Evolutionary conservation across 345 rosid species (phyloP), one percentile per base, ranked within the genome.

Genomic region (Triadica sebifera): DNA sequence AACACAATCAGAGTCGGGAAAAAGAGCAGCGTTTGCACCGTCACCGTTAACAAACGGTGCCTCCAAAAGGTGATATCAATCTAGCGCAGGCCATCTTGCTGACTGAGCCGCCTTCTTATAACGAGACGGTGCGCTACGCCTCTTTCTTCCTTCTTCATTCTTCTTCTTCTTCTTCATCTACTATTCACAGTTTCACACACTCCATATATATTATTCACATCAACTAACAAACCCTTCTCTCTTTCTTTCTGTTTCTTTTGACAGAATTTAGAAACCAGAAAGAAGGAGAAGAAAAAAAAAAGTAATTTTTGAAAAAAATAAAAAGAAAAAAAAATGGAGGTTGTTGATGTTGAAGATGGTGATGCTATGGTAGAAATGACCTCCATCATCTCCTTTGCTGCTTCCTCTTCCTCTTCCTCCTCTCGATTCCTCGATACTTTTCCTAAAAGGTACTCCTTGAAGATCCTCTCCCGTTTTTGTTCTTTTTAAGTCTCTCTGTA

Each of bases 401-500:
- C 50, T 58, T 10, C 55, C 20, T 49, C 17, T 6, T 62, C 82
- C 57, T 84, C 5, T 41, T 41, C 45, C 45, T 41, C 80, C 38
- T 66, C 84, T 77, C 73, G 78, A 57, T 84, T 82, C 78, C 82
- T 84, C 59, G 81, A 77, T 74, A 77, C 82, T 81, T 81, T 76
- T 76, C 82, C 88, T 71, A 75, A 78, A 87, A 84, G 88, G 89
- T 89, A 87, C 64, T 73, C 79, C 79, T 79, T n/a, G n/a, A n/a
- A n/a, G n/a, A n/a, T n/a, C n/a, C n/a, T n/a, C n/a, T n/a, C n/a
- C n/a, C n/a, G n/a, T n/a, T n/a, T n/a, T n/a, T n/a, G n/a, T n/a
- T n/a, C n/a, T n/a, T n/a, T n/a, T n/a, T n/a, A n/a, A n/a, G n/a
- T 81, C 61, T 80, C 77, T 74, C 77, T 61, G 74, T 80, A 75